Conservation (phyloP, 2,329 filamentous ascomycete genomes). For the Periglandula ipomoeae region DNA sequence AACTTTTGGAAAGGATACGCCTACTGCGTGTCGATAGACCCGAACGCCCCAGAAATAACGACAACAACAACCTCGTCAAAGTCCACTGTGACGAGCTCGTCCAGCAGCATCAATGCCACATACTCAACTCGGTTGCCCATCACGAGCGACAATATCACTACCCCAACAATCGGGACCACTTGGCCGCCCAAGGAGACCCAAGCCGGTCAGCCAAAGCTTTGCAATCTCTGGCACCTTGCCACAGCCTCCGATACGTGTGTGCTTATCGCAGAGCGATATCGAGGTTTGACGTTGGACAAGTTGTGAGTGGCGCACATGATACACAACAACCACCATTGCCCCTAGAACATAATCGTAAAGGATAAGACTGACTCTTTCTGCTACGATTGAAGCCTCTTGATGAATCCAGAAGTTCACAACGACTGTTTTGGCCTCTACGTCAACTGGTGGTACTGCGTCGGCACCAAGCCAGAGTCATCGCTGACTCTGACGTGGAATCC, state of each 20-base stretch:
- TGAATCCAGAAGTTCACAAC: no score
- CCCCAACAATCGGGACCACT: background rate
- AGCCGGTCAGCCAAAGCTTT: background rate
- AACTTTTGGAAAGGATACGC: slow-evolving; percentile 17
- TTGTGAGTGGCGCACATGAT: no score
- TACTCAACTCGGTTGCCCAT: background rate
- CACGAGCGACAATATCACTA: background rate
- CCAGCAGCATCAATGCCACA: background rate
- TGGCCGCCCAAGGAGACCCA: background rate
- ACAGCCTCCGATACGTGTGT: background rate
- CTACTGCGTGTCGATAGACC: slow-evolving; percentile 16
- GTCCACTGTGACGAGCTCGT: background rate
- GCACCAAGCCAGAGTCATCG: background rate
- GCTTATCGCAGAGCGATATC: background rate
- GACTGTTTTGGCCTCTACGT: background rate
- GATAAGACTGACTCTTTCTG: no score
- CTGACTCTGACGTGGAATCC: background rate
- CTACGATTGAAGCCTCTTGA: no score
- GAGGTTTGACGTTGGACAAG: no score
- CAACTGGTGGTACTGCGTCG: background rate
- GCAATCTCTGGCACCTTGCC: background rate
- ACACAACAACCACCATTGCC: background rate
- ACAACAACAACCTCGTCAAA: background rate
- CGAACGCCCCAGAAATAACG: no score
- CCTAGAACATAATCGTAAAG: no score